phyloP scores from a whole-genome alignment of 164 flowering plant species.

The Hamamelis virginiana region DNA sequence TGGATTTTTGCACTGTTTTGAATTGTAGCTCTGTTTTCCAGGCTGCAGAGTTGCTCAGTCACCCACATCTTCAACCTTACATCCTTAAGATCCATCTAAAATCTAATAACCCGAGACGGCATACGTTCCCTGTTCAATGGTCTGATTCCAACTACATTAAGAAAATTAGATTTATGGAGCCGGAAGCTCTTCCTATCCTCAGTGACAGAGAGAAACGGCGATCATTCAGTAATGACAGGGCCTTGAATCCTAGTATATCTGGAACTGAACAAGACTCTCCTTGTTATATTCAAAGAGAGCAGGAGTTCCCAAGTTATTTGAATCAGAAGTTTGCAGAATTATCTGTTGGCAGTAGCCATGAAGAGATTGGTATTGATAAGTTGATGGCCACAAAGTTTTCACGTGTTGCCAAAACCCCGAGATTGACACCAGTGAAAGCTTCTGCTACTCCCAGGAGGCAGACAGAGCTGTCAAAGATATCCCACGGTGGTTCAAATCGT shows the following conservation, averaged over 20 bases:
- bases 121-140: slow-evolving; percentile 38
- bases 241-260: slow-evolving; percentile 67
- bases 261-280: slow-evolving; percentile 57
- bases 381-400: slow-evolving; percentile 32
- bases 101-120: slow-evolving; percentile 53
- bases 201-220: slow-evolving; percentile 40
- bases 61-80: slow-evolving; percentile 78
- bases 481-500: slow-evolving; percentile 22
- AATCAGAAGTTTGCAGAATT: slow-evolving; percentile 38
- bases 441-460: slow-evolving; percentile 56
- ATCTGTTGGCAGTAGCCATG: slow-evolving; percentile 45
- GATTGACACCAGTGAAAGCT: slow-evolving; percentile 45
- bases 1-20: not conserved
- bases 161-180: slow-evolving; percentile 53
- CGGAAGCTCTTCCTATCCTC: slow-evolving; percentile 31
- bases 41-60: slow-evolving; percentile 90
- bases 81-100: slow-evolving; percentile 70
- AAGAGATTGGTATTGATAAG: slow-evolving; percentile 40
- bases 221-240: slow-evolving; percentile 65
- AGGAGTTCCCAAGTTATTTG: slow-evolving; percentile 32
- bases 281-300: slow-evolving; percentile 42
- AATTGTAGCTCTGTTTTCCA: slow-evolving; percentile 28
- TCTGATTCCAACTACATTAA: slow-evolving; percentile 40
- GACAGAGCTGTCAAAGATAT: slow-evolving; percentile 44
- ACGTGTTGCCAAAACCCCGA: slow-evolving; percentile 43